These are phyloP conservation scores for Phialemonium atrogriseum DNA, from an alignment of 2,329 filamentous ascomycete genomes.

Conservation along the genomic window DNA sequence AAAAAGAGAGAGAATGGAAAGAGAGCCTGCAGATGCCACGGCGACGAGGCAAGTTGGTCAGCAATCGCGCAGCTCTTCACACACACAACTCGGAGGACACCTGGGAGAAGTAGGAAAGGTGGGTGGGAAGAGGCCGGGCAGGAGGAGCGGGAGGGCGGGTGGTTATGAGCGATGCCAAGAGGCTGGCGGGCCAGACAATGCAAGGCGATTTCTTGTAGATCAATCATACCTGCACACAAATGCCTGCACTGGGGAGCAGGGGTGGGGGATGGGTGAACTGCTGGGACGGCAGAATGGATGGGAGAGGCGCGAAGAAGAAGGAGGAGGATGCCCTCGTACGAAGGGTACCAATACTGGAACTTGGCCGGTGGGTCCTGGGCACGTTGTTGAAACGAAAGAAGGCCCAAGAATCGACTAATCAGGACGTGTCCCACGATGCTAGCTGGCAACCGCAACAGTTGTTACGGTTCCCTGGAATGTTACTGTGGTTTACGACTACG, in stretches of 20 bases:
- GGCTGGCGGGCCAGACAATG: slow-evolving; percentile 26
- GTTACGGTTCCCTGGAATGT: too few relatives aligned
- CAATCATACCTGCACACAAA: slow-evolving; percentile 34
- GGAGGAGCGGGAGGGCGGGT: slow-evolving; percentile 16
- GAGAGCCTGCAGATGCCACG: slow-evolving; percentile 24
- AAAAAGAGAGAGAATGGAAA: slow-evolving; percentile 20
- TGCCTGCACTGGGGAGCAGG: slow-evolving; percentile 22
- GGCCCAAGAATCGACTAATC: too few relatives aligned
- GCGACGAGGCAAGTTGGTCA: slow-evolving; percentile 20
- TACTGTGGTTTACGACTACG: too few relatives aligned
- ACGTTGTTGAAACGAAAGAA: slow-evolving; percentile 9
- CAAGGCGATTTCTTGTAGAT: slow-evolving; percentile 32
- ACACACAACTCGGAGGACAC: slow-evolving; percentile 15
- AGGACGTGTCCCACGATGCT: too few relatives aligned
- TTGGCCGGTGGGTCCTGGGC: slow-evolving; percentile 3
- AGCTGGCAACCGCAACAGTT: too few relatives aligned
- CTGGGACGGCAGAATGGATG: neutral
- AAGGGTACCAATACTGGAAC: slow-evolving; percentile 4
- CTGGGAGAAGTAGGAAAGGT: slow-evolving; percentile 13
- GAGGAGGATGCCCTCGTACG: neutral
- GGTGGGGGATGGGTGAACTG: slow-evolving; percentile 1
- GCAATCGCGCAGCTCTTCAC: slow-evolving; percentile 25
- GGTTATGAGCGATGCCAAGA: slow-evolving; percentile 26
- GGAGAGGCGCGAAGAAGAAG: neutral
- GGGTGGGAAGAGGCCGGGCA: slow-evolving; percentile 10